phyloP scores from a whole-genome alignment of 768 basidiomycete species.

The Russula compacta region DNA sequence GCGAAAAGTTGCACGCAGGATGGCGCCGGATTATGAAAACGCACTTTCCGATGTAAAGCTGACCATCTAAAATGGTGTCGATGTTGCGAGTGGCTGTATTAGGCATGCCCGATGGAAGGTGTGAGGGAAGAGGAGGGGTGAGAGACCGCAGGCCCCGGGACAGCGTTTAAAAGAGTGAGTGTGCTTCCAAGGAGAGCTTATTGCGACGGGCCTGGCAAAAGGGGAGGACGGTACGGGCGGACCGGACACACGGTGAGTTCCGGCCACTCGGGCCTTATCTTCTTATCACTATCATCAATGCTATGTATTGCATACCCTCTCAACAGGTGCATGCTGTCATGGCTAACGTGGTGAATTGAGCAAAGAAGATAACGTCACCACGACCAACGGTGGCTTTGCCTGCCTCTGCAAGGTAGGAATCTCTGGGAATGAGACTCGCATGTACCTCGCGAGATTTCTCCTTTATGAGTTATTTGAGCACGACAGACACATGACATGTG shows the following conservation, averaged over 20 bases:
- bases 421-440: no score
- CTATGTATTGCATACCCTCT: no score
- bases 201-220: background rate
- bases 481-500: background rate
- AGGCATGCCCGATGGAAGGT: constrained; percentile 4
- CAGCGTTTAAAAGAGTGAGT: background rate
- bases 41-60: constrained; percentile 21
- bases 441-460: background rate
- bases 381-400: background rate
- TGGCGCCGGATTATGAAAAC: background rate
- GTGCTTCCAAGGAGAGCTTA: background rate
- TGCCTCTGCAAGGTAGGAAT: background rate
- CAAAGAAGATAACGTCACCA: no score
- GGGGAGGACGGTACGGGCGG: no score
- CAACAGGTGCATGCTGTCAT: background rate
- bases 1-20: background rate
- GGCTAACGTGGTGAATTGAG: no score
- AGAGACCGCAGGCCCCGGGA: background rate
- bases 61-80: constrained; percentile 15
- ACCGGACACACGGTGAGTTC: background rate
- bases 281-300: background rate
- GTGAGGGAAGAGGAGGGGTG: background rate
- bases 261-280: background rate
- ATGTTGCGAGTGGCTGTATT: constrained; percentile 10
- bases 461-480: background rate